Evolutionary conservation across 2,329 filamentous ascomycete species (phyloP), one percentile per base, ranked within the genome.

Genomic region (Stachybotrys elegans): DNA sequence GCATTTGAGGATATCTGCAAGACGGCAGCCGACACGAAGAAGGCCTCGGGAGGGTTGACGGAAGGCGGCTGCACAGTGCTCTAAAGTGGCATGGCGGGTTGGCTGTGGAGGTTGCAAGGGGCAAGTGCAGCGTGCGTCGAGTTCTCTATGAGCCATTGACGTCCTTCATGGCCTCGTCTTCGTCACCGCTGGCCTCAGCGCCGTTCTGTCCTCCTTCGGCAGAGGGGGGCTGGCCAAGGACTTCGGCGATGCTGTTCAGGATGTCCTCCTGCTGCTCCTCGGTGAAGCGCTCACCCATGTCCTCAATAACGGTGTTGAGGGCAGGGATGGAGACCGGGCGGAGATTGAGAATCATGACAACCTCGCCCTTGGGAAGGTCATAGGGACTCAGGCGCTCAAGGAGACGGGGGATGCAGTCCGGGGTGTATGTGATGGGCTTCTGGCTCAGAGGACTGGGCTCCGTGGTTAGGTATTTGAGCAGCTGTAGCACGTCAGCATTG

Each of bases 271-370:
- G 80, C 60, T 83, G 69, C 37, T 81, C 75, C 17, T 76, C 73
- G 37, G 61, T 69, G 57, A 84, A 83, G 7, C 83, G 74, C 27
- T 72, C 69, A 45, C 76, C 71, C 68, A 84, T 77, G 51, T 86
- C 81, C 61, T 87, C 81, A 25, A 87, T 69, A 40, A 84, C 70
- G 14, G 77, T 77, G 55, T 82, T 82, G 51, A 87, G 68, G 37
- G 75, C 72, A 4, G 75, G 73, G 22, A 73, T 67, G 22, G 71
- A 76, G 19, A 71, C 69, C 0, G 83, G 83, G 11, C 83, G 73
- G 35, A 84, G 65, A 57, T 87, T 86, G 52, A 86, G 60, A 39
- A 86, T 76, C 78, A 84, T 84, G 56, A 86, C 67, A 43, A 83
- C 65, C 62, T 86, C 83, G 43, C 79, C 79, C 67, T 86, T 86